Percentiles rank a stretch among this genome's conserved stretches.
These are phyloP conservation scores for Micromonas commoda DNA, from an alignment of 139 green algal genomes.

Conservation along the genomic window DNA sequence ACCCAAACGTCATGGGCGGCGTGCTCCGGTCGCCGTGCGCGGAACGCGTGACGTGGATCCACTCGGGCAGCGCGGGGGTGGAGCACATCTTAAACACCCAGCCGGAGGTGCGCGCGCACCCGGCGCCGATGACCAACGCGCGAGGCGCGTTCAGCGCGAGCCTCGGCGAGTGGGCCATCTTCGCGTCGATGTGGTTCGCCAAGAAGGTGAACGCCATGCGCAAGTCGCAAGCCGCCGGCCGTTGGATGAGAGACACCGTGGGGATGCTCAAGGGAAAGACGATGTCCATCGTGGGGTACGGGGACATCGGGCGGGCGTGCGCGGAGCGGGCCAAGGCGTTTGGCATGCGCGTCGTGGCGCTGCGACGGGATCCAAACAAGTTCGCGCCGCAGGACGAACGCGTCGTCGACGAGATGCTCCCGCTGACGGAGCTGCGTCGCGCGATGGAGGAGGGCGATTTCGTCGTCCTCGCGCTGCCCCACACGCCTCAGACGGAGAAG, in stretches of 20 bases:
- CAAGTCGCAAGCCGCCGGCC: background rate
- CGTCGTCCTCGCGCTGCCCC: conserved; percentile 12
- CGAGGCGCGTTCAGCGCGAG: conserved; percentile 69
- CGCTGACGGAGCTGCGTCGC: conserved; percentile 29
- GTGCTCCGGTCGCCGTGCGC: conserved; percentile 32
- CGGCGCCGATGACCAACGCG: conserved; percentile 64
- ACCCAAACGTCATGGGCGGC: conserved; percentile 36
- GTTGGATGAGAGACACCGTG: conserved; percentile 55
- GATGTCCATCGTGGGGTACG: conserved; percentile 68
- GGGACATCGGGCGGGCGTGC: conserved; percentile 56
- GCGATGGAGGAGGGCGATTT: conserved; percentile 18
- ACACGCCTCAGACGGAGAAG: conserved; percentile 2
- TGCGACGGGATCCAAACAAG: conserved; percentile 43
- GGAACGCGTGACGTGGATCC: conserved; percentile 56
- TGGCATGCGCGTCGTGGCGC: conserved; percentile 60
- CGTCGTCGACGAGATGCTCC: conserved; percentile 49
- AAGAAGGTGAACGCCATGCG: conserved; percentile 59
- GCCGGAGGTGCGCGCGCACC: conserved; percentile 43
- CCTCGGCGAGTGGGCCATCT: conserved; percentile 68
- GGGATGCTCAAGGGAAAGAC: conserved; percentile 67
- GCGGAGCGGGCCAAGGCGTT: conserved; percentile 57
- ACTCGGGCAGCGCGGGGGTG: conserved; percentile 61
- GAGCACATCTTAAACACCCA: conserved; percentile 64
- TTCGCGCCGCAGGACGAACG: background rate
- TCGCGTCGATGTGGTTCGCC: conserved; percentile 68